Percentiles rank a stretch among this genome's conserved stretches.
Evolutionary conservation across 2,329 filamentous ascomycete genomes (phyloP).

Genomic region (Madurella mycetomatis): DNA sequence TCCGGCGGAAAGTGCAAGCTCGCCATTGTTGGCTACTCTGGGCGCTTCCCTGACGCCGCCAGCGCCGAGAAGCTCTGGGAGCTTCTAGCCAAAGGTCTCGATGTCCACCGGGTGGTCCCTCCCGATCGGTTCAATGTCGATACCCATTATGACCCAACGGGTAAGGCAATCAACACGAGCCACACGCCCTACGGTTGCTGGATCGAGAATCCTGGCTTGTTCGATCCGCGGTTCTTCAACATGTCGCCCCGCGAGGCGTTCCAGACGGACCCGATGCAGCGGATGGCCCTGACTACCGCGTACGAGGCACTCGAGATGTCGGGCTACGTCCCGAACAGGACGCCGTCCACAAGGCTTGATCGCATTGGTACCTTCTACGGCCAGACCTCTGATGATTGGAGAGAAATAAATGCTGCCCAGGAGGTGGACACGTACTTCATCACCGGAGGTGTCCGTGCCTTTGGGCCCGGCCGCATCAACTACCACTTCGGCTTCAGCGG

Average conservation of each 20-base stretch:
- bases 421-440: constrained; percentile 59
- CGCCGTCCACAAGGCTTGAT: constrained; percentile 60
- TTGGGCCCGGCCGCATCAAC: constrained; percentile 58
- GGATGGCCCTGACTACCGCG: constrained; percentile 69
- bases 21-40: constrained; percentile 80
- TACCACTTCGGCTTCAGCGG: constrained; percentile 75
- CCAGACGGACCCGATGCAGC: constrained; percentile 77
- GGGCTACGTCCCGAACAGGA: constrained; percentile 69
- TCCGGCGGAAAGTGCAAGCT: constrained; percentile 59
- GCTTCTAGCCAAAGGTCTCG: constrained; percentile 67
- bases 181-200: constrained; percentile 73
- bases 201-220: constrained; percentile 69
- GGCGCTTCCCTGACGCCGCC: constrained; percentile 69
- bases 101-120: constrained; percentile 65
- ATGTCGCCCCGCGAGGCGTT: constrained; percentile 78
- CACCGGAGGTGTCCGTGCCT: constrained; percentile 41
- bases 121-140: constrained; percentile 69
- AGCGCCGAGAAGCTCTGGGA: constrained; percentile 71
- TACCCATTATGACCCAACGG: constrained; percentile 65
- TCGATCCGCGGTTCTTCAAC: constrained; percentile 82
- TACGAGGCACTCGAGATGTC: constrained; percentile 81
- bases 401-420: constrained; percentile 68
- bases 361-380: constrained; percentile 71
- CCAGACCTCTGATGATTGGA: constrained; percentile 71
- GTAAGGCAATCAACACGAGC: constrained; percentile 70